phyloP scores from a whole-genome alignment of 2,329 filamentous ascomycete species.

The Paecilomyces variotii region DNA sequence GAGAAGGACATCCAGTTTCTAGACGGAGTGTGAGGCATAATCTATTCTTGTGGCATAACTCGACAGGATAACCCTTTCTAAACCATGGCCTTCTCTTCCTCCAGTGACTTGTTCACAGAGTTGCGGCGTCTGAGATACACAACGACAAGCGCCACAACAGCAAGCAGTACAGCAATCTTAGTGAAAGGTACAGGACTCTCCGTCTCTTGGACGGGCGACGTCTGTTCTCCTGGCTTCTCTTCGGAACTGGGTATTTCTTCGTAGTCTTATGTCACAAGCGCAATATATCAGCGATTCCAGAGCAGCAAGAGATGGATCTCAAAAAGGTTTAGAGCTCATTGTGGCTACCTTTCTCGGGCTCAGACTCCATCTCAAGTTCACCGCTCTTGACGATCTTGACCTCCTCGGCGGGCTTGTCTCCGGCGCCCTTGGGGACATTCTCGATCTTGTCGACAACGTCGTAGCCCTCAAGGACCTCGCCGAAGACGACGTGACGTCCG shows the following conservation, averaged over 20 bases:
- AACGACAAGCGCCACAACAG: conserved; percentile 13
- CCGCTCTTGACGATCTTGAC: conserved; percentile 61
- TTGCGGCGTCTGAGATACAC: conserved; percentile 8
- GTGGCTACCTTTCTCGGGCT: conserved; percentile 53
- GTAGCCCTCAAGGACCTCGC: conserved; percentile 61
- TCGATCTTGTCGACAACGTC: conserved; percentile 59
- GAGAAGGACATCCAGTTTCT: not conserved
- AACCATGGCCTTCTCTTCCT: conserved; percentile 11
- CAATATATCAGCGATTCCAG: conserved; percentile 25
- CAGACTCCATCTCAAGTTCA: conserved; percentile 50
- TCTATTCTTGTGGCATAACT: not conserved
- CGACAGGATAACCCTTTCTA: not conserved
- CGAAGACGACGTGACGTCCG: conserved; percentile 59
- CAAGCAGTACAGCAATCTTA: conserved; percentile 11
- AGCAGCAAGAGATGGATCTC: conserved; percentile 16
- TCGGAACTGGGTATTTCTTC: not conserved
- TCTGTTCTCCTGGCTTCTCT: not conserved
- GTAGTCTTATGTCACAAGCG: conserved; percentile 13
- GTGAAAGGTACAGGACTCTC: not conserved
- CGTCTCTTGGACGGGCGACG: not conserved
- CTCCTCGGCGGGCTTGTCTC: conserved; percentile 50
- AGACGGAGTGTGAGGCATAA: not conserved
- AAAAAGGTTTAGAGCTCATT: conserved; percentile 51
- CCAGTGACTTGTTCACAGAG: not conserved
- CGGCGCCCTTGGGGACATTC: conserved; percentile 49